phyloP scores from a whole-genome alignment of 1,139 yeast genomes.

The Kurtzmaniella quercitrusa region DNA sequence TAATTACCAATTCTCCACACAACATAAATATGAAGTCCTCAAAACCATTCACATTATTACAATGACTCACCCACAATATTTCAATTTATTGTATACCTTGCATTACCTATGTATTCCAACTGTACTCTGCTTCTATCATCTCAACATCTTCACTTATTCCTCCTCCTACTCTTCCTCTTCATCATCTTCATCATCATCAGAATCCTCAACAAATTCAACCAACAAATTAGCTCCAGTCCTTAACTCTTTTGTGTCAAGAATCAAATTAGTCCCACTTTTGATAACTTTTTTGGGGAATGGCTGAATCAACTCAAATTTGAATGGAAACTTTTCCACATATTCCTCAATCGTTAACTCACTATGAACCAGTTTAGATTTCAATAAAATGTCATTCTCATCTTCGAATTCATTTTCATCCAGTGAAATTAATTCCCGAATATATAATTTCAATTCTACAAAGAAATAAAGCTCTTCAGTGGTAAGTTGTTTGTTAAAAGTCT shows the following conservation, averaged over 20 bases:
- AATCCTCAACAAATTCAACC: slow-evolving; percentile 28
- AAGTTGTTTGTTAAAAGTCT: slow-evolving; percentile 45
- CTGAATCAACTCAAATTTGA: slow-evolving; percentile 38
- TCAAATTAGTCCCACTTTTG: slow-evolving; percentile 10
- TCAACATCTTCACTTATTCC: no score
- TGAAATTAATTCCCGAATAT: slow-evolving; percentile 12
- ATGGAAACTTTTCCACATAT: slow-evolving; percentile 22
- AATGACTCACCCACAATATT: no score
- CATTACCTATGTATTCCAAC: no score
- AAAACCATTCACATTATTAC: no score
- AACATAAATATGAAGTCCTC: no score
- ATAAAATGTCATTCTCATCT: slow-evolving; percentile 10
- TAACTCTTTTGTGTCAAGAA: slow-evolving; percentile 24
- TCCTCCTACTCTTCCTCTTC: slow-evolving; percentile 15
- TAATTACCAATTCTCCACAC: no score
- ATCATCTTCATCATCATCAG: slow-evolving; percentile 13
- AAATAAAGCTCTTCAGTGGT: slow-evolving; percentile 62
- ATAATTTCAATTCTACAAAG: slow-evolving; percentile 49
- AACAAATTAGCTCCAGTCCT: slow-evolving; percentile 37
- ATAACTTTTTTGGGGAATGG: slow-evolving; percentile 41
- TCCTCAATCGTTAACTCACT: slow-evolving; percentile 12
- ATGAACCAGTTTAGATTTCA: slow-evolving; percentile 6
- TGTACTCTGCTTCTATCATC: no score
- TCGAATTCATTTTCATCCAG: slow-evolving; percentile 11
- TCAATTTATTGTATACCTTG: no score